Base-by-base conservation (phyloP, 345 rosid genomes). In the Diplotaxis tenuifolia region DNA sequence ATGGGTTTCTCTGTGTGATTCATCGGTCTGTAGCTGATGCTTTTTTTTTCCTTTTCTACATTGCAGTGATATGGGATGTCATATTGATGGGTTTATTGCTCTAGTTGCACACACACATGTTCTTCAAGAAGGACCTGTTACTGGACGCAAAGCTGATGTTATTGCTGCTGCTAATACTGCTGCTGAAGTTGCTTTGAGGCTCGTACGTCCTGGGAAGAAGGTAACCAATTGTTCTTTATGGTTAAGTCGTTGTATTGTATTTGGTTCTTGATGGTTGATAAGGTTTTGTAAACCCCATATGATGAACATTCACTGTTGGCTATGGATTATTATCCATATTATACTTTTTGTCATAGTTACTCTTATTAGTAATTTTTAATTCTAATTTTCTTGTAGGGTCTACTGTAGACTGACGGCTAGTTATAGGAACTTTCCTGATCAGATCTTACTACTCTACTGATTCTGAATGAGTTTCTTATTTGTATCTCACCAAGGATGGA, bases 181-280 rank as follows among this genome's bases (percentile, higher is more conserved):
- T 7, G 97, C 98, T 70, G 98, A 96, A 86, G 99, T 92, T 83
- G 98, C 98, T 69, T 76, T 96, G 81, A 90, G 98, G 87, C 97
- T 96, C 45, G 97, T 96, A 4, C 89, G 94, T 76, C 99, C 99
- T 1, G 99, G 97, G 27, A 92, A 88, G 82, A 96, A 89, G 88
- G 99, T 96, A 82, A 11, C 27, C 36, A 15, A 7, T 21, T 53
- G 14, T 28, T 12, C n/a, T 55, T 0, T 18, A n/a, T 57, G 3
- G n/a, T n/a, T n/a, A n/a, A n/a, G n/a, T n/a, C n/a, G n/a, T n/a
- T n/a, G n/a, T n/a, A n/a, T n/a, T n/a, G n/a, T n/a, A 31, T 18
- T 47, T 21, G 25, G 27, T 56, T 18, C 28, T n/a, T 23, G 28
- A 50, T 65, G 28, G 6, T 64, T 70, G n/a, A 19, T 2, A 16